Percentiles rank a stretch among this genome's conserved stretches.
Evolutionary conservation across 345 rosid species (phyloP).

Genomic region (Aquilaria malaccensis): DNA sequence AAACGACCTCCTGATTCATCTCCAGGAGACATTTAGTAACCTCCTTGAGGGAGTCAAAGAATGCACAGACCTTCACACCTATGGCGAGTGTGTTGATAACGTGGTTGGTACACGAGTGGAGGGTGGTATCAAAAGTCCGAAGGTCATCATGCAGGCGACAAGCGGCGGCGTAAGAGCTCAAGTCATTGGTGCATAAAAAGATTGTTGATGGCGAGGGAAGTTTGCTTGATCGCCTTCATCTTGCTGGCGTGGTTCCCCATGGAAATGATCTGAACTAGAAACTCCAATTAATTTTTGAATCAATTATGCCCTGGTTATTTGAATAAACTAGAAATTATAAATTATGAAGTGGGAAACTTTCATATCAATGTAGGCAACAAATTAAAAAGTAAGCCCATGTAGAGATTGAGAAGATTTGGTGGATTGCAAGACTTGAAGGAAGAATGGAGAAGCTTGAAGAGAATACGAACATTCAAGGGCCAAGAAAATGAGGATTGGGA

Average conservation of each 20-base stretch:
- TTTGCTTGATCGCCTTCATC: conserved; percentile 29
- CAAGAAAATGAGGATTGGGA: conserved; percentile 15
- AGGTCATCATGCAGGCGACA: conserved; percentile 58
- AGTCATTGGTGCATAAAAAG: conserved; percentile 45
- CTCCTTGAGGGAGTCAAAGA: conserved; percentile 74
- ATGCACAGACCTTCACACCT: conserved; percentile 82
- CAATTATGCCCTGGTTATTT: background rate
- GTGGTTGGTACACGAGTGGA: conserved; percentile 63
- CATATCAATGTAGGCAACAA: conserved; percentile 11
- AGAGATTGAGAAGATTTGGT: conserved; percentile 7
- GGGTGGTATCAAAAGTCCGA: conserved; percentile 51
- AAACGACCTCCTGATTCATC: conserved; percentile 95
- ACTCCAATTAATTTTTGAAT: background rate
- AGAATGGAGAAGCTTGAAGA: conserved; percentile 66
- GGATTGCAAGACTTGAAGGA: conserved; percentile 16
- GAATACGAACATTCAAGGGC: conserved; percentile 41
- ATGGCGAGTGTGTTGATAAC: conserved; percentile 65
- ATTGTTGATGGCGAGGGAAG: conserved; percentile 25
- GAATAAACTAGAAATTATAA: background rate
- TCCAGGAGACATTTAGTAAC: conserved; percentile 74
- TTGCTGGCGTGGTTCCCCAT: conserved; percentile 68
- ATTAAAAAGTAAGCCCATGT: background rate
- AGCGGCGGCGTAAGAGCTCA: conserved; percentile 73
- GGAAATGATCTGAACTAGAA: conserved; percentile 10
- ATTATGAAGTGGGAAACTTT: conserved; percentile 5